Conservation (phyloP, 2,329 filamentous ascomycete genomes). For the Sclerotiophoma versabilis region DNA sequence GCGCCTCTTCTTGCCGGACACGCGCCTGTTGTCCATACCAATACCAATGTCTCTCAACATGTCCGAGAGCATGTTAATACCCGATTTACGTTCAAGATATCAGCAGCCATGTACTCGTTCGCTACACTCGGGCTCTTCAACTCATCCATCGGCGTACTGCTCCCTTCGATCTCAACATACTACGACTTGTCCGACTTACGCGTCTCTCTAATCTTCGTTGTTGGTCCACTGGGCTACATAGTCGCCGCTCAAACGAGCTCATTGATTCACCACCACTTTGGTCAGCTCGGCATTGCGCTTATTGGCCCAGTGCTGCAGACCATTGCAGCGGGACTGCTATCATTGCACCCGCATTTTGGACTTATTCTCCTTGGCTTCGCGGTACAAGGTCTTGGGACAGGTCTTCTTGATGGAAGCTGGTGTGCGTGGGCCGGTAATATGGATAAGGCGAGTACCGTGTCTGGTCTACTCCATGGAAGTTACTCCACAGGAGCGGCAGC, state of each 20-base stretch:
- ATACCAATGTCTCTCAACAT: not conserved
- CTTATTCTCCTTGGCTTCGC: constrained; percentile 43
- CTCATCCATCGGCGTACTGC: constrained; percentile 43
- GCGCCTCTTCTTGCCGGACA: constrained; percentile 6
- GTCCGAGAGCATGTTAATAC: not conserved
- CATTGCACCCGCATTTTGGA: constrained; percentile 42
- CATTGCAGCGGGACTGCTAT: constrained; percentile 36
- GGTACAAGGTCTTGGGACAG: constrained; percentile 49
- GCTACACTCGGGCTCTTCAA: constrained; percentile 59
- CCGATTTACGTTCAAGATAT: constrained; percentile 48
- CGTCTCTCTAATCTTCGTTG: constrained; percentile 57
- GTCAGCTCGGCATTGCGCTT: constrained; percentile 54
- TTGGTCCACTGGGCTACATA: constrained; percentile 55
- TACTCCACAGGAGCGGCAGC: constrained; percentile 50
- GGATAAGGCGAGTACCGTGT: constrained; percentile 50
- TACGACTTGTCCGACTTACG: constrained; percentile 54
- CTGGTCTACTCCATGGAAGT: constrained; percentile 52
- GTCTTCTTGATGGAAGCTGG: constrained; percentile 55
- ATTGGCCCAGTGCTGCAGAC: constrained; percentile 51
- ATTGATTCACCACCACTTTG: constrained; percentile 50
- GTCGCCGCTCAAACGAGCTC: constrained; percentile 51
- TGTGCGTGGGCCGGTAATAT: constrained; percentile 56
- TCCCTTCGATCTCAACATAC: constrained; percentile 48
- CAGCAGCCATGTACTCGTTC: constrained; percentile 65
- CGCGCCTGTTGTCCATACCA: not conserved